Evolutionary conservation across 257 asterid genomes (phyloP).

Genomic region (Solanum infundibuliforme): DNA sequence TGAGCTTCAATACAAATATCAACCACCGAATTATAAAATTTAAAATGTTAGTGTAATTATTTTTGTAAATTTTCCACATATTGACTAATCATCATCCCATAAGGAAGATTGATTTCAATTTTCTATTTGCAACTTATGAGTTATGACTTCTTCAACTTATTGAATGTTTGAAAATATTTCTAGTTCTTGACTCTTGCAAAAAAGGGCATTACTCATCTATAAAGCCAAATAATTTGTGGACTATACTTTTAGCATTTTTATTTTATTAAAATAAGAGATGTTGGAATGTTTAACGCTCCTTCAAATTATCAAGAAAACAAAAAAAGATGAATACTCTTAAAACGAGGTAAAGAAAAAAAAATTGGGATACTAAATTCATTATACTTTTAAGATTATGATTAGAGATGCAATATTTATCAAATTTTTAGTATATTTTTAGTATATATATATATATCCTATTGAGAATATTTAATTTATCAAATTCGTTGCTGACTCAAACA

Average conservation of each 20-base stretch:
- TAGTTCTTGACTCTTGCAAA: not conserved
- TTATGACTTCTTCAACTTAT: not conserved
- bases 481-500: rapidly evolving
- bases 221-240: not conserved
- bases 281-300: too few relatives aligned
- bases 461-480: too few relatives aligned
- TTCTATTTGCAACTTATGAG: not conserved
- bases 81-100: not conserved
- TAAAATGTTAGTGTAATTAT: not conserved
- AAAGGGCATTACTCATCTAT: not conserved
- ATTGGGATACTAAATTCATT: too few relatives aligned
- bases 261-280: not conserved
- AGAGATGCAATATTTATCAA: too few relatives aligned
- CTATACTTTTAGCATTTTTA: not conserved
- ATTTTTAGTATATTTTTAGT: too few relatives aligned
- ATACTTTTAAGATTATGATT: too few relatives aligned
- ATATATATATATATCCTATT: not conserved
- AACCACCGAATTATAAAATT: not conserved
- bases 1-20: not conserved
- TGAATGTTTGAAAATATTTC: not conserved
- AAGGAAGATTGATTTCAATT: not conserved
- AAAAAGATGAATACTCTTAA: too few relatives aligned
- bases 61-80: not conserved
- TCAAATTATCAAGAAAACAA: too few relatives aligned
- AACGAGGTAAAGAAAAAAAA: too few relatives aligned